A percentile compares a stretch with the other conserved stretches of the same genome.
These are phyloP conservation scores for Aeschynomene evenia DNA, from an alignment of 306 rosid genomes.

Conservation along the genomic window DNA sequence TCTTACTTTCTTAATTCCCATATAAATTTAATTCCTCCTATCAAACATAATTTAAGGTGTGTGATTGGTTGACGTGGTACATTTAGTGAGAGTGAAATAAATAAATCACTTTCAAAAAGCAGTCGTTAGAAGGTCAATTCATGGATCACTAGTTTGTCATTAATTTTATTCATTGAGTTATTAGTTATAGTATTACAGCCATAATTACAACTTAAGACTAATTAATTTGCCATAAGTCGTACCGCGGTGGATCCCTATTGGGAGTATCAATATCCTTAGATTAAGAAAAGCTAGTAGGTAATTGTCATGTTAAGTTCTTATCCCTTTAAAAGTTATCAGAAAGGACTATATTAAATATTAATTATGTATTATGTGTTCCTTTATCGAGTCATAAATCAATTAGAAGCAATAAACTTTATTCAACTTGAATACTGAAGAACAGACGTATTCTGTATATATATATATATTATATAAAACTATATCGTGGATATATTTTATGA, in stretches of 20 bases:
- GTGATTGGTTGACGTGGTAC: not conserved
- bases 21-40: not conserved
- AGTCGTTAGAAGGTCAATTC: conserved; percentile 33
- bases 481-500: too few species aligned
- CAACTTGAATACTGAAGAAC: too few species aligned
- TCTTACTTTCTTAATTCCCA: not conserved
- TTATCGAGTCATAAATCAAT: not conserved
- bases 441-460: too few species aligned
- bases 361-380: not conserved
- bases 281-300: not conserved
- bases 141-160: not conserved
- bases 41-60: not conserved
- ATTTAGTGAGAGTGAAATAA: not conserved
- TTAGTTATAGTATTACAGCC: not conserved
- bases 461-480: too few species aligned
- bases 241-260: not conserved
- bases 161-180: not conserved
- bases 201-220: conserved; percentile 10
- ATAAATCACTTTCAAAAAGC: conserved; percentile 9
- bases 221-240: not conserved
- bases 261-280: not conserved
- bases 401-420: not conserved
- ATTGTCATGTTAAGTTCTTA: not conserved
- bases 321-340: not conserved
- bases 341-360: not conserved